Evolutionary conservation across 306 rosid genomes (phyloP), one percentile per base, ranked within the genome.

Genomic region (Vicia faba): DNA sequence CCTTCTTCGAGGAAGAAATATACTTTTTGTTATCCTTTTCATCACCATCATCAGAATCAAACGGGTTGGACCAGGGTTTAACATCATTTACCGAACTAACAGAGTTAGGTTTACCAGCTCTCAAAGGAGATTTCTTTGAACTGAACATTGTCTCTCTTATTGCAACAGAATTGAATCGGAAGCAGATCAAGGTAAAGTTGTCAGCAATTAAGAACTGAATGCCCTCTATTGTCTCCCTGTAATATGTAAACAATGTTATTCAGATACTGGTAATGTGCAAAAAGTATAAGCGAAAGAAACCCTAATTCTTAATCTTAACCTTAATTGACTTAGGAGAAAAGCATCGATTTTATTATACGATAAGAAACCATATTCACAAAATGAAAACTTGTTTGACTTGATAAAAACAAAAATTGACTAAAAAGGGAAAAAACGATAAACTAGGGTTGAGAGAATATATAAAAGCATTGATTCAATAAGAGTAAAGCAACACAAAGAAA

Each of bases 101-200:
- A 29, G 88, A 48, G 50, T 68, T 83, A 53, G 75, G 79, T 53
- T 86, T 88, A 26, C 78, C 73, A 69, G 62, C 13, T 83, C 77
- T 88, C 23, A 86, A 36, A 46, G 92, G 97, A 50, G 91, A 85
- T 65, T 75, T 88, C 96, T 79, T 91, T 74, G 75, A 78, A 61
- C 87, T 89, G 72, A 81, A 88, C 99, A 93, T 93, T 58, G 63
- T 79, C 35, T 38, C 13, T 35, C 46, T 33, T 64, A 11, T 58
- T 14, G 74, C 70, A 76, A 43, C 71, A 63, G 49, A 61, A 48
- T 5, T 5, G n/a, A 28, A 29, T 59, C 61, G 39, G 33, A 31
- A 5, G 48, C 40, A 50, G 20, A 51, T 11, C 59, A 50, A 43
- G 11, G 18, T 43, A 19, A 75, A 72, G 33, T 69, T 19, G 19